A percentile compares a stretch with the other conserved stretches of the same genome.
These are phyloP conservation scores for Pythium utonaiense DNA, from an alignment of 352 stramenopile species.

Conservation along the genomic window DNA sequence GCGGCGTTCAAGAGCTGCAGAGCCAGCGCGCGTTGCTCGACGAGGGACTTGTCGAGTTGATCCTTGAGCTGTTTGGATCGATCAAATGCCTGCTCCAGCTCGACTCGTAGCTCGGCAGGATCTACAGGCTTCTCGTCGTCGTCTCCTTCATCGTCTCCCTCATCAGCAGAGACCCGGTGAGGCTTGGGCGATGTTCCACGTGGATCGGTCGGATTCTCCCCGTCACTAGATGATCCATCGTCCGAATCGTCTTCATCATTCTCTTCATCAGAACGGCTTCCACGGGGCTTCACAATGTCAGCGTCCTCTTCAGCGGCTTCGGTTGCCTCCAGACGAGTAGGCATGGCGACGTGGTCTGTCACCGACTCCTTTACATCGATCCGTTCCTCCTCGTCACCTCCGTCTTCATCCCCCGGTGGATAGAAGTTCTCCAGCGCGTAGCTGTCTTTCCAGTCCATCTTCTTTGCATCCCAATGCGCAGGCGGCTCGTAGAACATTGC, in stretches of 20 bases:
- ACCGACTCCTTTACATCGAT: not conserved
- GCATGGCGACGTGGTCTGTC: not conserved
- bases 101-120: slow-evolving; percentile 36
- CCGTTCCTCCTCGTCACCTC: slow-evolving; percentile 9
- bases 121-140: slow-evolving; percentile 29
- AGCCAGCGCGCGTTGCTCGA: slow-evolving; percentile 43
- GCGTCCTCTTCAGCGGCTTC: too few relatives aligned
- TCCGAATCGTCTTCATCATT: not conserved
- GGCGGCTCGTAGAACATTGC: slow-evolving; percentile 62
- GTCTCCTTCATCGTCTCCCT: not conserved
- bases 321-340: not conserved
- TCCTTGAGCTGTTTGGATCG: slow-evolving; percentile 27
- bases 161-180: not conserved
- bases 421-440: slow-evolving; percentile 54
- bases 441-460: slow-evolving; percentile 57
- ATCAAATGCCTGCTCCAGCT: slow-evolving; percentile 39
- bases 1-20: slow-evolving; percentile 63
- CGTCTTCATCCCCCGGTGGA: not conserved
- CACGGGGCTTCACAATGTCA: too few relatives aligned
- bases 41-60: slow-evolving; percentile 31
- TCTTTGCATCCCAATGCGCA: slow-evolving; percentile 40
- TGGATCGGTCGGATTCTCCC: not conserved
- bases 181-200: not conserved
- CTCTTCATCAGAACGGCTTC: not conserved
- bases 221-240: not conserved